A percentile compares a stretch with the other conserved stretches of the same genome.
phyloP scores from a whole-genome alignment of 805 yeast species.

The Kuraishia hungarica region DNA sequence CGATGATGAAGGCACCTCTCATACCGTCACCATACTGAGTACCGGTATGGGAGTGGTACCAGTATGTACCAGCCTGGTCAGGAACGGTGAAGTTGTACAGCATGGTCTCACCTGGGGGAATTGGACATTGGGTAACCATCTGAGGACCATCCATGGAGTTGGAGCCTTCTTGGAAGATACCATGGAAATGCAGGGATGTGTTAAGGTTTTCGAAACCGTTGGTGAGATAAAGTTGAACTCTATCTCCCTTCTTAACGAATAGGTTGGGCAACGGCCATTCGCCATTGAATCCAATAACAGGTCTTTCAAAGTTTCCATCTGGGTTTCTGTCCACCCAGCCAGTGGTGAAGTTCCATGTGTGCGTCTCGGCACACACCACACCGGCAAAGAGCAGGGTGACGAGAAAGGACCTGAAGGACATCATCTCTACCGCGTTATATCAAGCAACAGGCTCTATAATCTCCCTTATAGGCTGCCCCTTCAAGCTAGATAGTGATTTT shows the following conservation, averaged over 20 bases:
- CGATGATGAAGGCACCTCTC: slow-evolving; percentile 60
- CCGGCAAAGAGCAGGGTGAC: not conserved
- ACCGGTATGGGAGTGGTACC: slow-evolving; percentile 80
- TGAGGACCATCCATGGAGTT: slow-evolving; percentile 73
- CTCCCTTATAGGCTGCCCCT: not conserved
- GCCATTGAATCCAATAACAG: slow-evolving; percentile 41
- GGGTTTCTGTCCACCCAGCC: slow-evolving; percentile 51
- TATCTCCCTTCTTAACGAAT: slow-evolving; percentile 71
- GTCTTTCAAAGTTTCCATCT: slow-evolving; percentile 37
- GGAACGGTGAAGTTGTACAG: slow-evolving; percentile 63
- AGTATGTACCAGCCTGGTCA: slow-evolving; percentile 67
- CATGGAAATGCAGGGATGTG: slow-evolving; percentile 76
- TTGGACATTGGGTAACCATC: slow-evolving; percentile 74
- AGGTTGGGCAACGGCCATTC: slow-evolving; percentile 84
- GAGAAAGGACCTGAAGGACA: not conserved
- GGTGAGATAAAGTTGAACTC: slow-evolving; percentile 48
- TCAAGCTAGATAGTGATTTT: not conserved
- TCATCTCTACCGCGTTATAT: not conserved
- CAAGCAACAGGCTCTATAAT: not conserved
- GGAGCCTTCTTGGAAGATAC: slow-evolving; percentile 58
- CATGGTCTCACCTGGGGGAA: slow-evolving; percentile 57
- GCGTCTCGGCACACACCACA: slow-evolving; percentile 35
- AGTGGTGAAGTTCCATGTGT: slow-evolving; percentile 56
- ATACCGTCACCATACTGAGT: slow-evolving; percentile 75
- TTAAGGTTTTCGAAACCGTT: slow-evolving; percentile 45